phyloP scores from a whole-genome alignment of 1,284 basidiomycete species.

The Cryptococcus sp. region DNA sequence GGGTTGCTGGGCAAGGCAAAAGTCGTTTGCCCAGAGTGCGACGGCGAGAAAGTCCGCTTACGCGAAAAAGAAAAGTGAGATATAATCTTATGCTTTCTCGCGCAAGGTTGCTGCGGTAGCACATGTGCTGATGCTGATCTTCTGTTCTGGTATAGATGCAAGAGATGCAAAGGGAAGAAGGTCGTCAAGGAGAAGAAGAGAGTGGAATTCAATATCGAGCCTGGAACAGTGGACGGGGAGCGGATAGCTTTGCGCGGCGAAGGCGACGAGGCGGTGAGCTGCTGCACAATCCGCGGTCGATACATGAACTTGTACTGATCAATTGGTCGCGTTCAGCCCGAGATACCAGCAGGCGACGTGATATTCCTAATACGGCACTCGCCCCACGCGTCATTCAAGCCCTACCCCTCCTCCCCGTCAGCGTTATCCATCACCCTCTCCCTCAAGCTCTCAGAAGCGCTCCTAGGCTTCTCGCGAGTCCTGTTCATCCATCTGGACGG shows the following conservation, averaged over 20 bases:
- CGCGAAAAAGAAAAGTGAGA: conserved; percentile 81
- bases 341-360: conserved; percentile 79
- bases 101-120: background rate
- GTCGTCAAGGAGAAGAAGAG: conserved; percentile 84
- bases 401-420: conserved; percentile 23
- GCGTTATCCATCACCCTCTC: conserved; percentile 46
- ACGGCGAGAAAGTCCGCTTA: conserved; percentile 75
- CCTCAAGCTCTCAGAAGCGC: conserved; percentile 87
- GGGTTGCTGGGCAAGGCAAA: conserved; percentile 56
- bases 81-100: conserved; percentile 26
- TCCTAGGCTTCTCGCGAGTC: conserved; percentile 85
- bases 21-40: conserved; percentile 71
- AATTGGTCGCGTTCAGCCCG: conserved; percentile 60
- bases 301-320: background rate
- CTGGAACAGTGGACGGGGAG: conserved; percentile 83
- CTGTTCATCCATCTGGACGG: conserved; percentile 87
- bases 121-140: background rate
- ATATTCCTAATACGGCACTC: conserved; percentile 75
- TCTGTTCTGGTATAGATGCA: conserved; percentile 65
- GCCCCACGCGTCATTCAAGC: conserved; percentile 69
- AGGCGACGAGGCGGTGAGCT: conserved; percentile 79
- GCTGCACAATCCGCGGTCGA: background rate
- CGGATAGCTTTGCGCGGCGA: conserved; percentile 84
- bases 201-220: conserved; percentile 81
- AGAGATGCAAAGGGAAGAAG: conserved; percentile 89